phyloP scores from a whole-genome alignment of 495 filamentous ascomycete genomes.

The Cairneyella variabilis region DNA sequence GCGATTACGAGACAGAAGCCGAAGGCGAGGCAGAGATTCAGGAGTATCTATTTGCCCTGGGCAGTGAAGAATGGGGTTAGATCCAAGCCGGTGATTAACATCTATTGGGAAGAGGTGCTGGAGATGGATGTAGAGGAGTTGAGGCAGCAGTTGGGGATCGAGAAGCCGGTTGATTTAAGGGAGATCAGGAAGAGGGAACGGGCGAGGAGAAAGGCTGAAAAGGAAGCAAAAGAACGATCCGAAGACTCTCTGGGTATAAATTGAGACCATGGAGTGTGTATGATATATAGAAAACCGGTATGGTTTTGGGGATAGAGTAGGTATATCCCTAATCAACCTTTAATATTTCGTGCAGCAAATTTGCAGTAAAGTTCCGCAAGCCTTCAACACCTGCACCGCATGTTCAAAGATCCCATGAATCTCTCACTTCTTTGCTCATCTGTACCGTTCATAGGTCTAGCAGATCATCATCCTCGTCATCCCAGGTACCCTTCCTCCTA shows the following conservation, averaged over 20 bases:
- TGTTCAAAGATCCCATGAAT: no score
- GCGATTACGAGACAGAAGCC: constrained; percentile 69
- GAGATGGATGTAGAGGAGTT: constrained; percentile 79
- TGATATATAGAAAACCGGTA: background rate
- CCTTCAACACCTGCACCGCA: no score
- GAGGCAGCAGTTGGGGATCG: constrained; percentile 70
- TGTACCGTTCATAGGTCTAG: no score
- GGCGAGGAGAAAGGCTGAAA: constrained; percentile 62
- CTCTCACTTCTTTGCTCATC: no score
- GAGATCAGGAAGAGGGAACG: constrained; percentile 68
- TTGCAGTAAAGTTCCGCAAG: no score
- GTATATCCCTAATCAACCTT: background rate
- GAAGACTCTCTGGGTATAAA: constrained; percentile 16
- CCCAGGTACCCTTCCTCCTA: constrained; percentile 78
- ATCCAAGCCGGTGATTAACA: constrained; percentile 83
- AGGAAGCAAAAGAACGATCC: constrained; percentile 39
- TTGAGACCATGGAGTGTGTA: background rate
- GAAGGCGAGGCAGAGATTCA: constrained; percentile 69
- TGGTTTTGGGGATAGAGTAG: background rate
- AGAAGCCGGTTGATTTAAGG: constrained; percentile 86
- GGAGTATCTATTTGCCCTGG: constrained; percentile 80
- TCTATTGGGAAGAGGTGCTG: constrained; percentile 97
- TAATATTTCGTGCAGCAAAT: no score
- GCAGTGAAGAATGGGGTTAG: constrained; percentile 76
- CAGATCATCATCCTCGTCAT: constrained; percentile 65